A percentile compares a stretch with the other conserved stretches of the same genome.
These are phyloP conservation scores for Halocafeteria seosinensis DNA, from an alignment of 108 stramenopile species.

Conservation along the genomic window DNA sequence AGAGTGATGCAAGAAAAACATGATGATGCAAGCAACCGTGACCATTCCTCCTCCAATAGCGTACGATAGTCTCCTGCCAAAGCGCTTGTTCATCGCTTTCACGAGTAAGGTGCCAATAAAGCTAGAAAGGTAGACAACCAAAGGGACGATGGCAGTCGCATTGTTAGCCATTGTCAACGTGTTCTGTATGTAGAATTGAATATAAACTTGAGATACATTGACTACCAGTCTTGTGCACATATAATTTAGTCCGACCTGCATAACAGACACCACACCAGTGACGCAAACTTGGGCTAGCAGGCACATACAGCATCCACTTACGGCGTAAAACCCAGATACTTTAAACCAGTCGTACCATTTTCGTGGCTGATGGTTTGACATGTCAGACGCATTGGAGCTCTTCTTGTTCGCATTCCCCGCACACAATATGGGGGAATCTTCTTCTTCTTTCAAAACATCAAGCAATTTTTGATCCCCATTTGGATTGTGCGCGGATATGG, in stretches of 20 bases:
- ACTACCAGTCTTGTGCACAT: slow-evolving; percentile 1
- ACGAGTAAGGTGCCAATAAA: neutral
- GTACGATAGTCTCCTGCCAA: neutral
- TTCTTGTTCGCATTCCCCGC: too few species aligned
- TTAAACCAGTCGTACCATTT: too few species aligned
- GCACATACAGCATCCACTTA: too few species aligned
- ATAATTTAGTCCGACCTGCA: neutral
- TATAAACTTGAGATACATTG: neutral
- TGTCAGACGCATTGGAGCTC: too few species aligned
- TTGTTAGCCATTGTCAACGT: neutral
- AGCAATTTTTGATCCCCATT: too few species aligned
- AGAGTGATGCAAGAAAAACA: neutral
- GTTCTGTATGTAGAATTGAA: neutral
- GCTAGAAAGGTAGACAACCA: neutral
- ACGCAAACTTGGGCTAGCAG: too few species aligned
- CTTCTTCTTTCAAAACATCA: too few species aligned
- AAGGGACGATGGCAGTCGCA: neutral
- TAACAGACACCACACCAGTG: too few species aligned
- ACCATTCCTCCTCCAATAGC: neutral
- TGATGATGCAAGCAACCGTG: neutral
- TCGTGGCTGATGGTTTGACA: too few species aligned
- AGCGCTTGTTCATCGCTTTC: neutral
- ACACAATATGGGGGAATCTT: too few species aligned
- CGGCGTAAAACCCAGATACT: too few species aligned
- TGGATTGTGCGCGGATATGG: too few species aligned